phyloP scores from a whole-genome alignment of 2,329 filamentous ascomycete species.

The Tolypocladium ovalisporum region DNA sequence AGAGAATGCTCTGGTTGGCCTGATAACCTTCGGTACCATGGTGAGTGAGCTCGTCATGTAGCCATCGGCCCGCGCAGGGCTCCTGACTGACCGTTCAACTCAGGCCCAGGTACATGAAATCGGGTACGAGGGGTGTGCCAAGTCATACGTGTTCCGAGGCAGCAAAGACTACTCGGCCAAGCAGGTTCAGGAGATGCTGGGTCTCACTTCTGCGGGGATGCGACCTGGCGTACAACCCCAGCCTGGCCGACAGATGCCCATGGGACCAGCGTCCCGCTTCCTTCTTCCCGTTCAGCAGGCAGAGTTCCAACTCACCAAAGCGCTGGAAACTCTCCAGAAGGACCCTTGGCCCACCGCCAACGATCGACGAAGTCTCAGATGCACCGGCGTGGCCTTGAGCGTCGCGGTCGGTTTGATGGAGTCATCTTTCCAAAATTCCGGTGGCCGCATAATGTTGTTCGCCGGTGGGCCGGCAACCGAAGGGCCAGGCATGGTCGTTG shows the following conservation, averaged over 20 bases:
- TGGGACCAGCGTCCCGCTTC: conserved; percentile 80
- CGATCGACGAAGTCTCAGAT: conserved; percentile 81
- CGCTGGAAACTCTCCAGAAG: conserved; percentile 87
- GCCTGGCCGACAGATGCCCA: conserved; percentile 63
- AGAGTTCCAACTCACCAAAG: conserved; percentile 95
- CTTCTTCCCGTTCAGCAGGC: conserved; percentile 89
- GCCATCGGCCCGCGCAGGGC: conserved; percentile 8
- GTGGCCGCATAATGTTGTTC: conserved; percentile 94
- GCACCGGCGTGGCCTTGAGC: conserved; percentile 91
- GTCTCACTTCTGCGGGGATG: conserved; percentile 59
- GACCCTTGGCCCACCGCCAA: conserved; percentile 96
- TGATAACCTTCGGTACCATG: conserved; percentile 91
- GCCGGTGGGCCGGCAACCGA: conserved; percentile 91
- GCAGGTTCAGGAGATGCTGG: conserved; percentile 99
- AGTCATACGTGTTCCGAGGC: conserved; percentile 95
- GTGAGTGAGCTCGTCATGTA: conserved; percentile 30
- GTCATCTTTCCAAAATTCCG: conserved; percentile 89
- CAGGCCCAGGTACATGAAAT: conserved; percentile 94
- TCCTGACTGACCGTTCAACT: not conserved
- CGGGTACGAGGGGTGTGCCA: conserved; percentile 94
- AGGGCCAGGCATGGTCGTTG: conserved; percentile 93
- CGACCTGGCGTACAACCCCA: conserved; percentile 67
- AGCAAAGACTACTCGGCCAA: conserved; percentile 98
- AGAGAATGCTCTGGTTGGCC: conserved; percentile 68
- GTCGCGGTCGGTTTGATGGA: conserved; percentile 89